Percentiles rank a stretch among this genome's conserved stretches.
These are phyloP conservation scores for Hortiboletus campestris DNA, from an alignment of 768 basidiomycete genomes.

Conservation along the genomic window DNA sequence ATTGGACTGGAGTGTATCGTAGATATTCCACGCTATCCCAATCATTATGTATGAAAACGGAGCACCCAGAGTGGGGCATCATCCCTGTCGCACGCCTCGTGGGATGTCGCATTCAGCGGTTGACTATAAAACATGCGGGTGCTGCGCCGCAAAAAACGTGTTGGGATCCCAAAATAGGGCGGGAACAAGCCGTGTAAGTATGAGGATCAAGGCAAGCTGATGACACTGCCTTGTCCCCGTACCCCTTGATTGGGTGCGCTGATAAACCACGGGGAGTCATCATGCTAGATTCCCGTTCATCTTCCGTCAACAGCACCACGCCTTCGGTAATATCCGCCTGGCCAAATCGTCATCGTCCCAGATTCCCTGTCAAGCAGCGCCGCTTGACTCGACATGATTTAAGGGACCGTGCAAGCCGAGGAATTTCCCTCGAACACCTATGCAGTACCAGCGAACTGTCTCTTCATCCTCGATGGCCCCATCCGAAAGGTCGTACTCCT, in stretches of 20 bases:
- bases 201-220: constrained; percentile 19
- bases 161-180: constrained; percentile 28
- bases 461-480: constrained; percentile 34
- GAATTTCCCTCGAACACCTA: constrained; percentile 17
- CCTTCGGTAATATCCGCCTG: constrained; percentile 36
- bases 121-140: constrained; percentile 27
- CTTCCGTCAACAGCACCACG: constrained; percentile 28
- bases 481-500: constrained; percentile 34
- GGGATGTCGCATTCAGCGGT: constrained; percentile 20
- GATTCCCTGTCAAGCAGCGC: constrained; percentile 20
- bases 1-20: constrained; percentile 25
- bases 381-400: constrained; percentile 28
- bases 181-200: constrained; percentile 9
- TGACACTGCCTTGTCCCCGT: constrained; percentile 30
- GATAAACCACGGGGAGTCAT: constrained; percentile 33
- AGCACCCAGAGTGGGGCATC: constrained; percentile 22
- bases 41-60: constrained; percentile 32
- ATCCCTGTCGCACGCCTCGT: constrained; percentile 32
- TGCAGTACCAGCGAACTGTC: constrained; percentile 31
- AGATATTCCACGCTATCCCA: constrained; percentile 24
- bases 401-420: constrained; percentile 13
- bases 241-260: constrained; percentile 33
- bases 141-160: constrained; percentile 37
- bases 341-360: constrained; percentile 21
- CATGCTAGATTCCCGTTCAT: constrained; percentile 36